Conservation (phyloP, 805 yeast species). For the Schizosaccharomyces octosporus region DNA sequence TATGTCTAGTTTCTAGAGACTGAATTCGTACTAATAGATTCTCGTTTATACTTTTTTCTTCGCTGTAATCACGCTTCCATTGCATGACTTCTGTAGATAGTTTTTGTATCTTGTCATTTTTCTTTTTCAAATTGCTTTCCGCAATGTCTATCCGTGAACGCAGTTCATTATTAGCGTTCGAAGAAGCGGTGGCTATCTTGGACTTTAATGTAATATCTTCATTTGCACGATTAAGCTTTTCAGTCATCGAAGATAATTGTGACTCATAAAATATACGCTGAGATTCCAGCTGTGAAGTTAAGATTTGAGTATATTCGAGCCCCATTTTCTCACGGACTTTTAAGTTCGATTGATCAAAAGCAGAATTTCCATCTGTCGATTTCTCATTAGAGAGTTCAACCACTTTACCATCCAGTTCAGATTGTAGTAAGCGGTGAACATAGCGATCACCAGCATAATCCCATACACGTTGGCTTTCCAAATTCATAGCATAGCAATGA, state of each 20-base stretch:
- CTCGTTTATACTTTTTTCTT: conserved; percentile 24
- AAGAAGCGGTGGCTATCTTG: conserved; percentile 7
- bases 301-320: conserved; percentile 54
- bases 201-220: conserved; percentile 9
- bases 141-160: neutral
- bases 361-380: conserved; percentile 2
- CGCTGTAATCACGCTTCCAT: conserved; percentile 18
- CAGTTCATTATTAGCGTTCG: conserved; percentile 1
- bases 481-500: conserved; percentile 82
- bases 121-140: conserved; percentile 4
- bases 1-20: conserved; percentile 16
- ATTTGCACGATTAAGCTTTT: conserved; percentile 9
- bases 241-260: conserved; percentile 17
- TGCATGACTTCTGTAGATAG: conserved; percentile 9
- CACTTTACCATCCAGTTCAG: conserved; percentile 68
- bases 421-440: conserved; percentile 65
- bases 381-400: conserved; percentile 35
- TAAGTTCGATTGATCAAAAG: conserved; percentile 5
- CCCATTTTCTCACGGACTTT: conserved; percentile 34
- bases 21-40: conserved; percentile 20
- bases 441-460: conserved; percentile 79
- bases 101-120: conserved; percentile 5
- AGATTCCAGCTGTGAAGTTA: conserved; percentile 60
- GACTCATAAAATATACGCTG: conserved; percentile 64
- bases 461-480: conserved; percentile 70